A percentile compares a stretch with the other conserved stretches of the same genome.
Conservation (phyloP, 2,329 filamentous ascomycete genomes). For the Aspergillus sp. region DNA sequence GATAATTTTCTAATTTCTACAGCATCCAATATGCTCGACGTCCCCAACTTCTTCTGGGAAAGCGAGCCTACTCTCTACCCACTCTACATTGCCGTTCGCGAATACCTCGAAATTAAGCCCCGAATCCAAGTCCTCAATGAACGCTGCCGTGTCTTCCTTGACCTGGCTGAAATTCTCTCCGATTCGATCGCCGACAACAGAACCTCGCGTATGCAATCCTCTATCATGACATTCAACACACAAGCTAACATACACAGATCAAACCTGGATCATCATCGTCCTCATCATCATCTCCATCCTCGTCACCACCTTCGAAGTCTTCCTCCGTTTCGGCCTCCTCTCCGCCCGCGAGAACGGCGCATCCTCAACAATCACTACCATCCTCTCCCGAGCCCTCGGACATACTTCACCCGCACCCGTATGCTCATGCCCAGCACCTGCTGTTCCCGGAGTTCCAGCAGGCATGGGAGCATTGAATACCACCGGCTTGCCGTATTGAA, state of each 20-base stretch:
- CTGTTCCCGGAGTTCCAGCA: neutral
- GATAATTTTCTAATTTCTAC: slow-evolving; percentile 21
- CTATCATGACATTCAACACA: slow-evolving; percentile 51
- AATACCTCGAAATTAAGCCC: slow-evolving; percentile 96
- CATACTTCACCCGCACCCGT: neutral
- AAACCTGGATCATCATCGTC: slow-evolving; percentile 98
- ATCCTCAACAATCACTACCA: slow-evolving; percentile 5
- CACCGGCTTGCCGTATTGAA: neutral
- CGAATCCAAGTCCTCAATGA: slow-evolving; percentile 97
- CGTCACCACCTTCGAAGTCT: slow-evolving; percentile 87
- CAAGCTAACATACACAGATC: slow-evolving; percentile 47
- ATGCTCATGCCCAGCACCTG: slow-evolving; percentile 12
- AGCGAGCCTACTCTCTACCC: slow-evolving; percentile 92
- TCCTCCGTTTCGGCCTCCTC: slow-evolving; percentile 79
- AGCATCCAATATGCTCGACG: slow-evolving; percentile 95
- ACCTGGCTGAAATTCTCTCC: slow-evolving; percentile 90
- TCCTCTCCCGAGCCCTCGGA: slow-evolving; percentile 20
- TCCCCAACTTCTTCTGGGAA: slow-evolving; percentile 98
- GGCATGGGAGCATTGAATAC: neutral
- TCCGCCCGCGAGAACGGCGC: slow-evolving; percentile 30
- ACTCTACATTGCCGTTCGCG: slow-evolving; percentile 88
- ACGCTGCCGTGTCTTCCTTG: slow-evolving; percentile 91
- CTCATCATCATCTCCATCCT: slow-evolving; percentile 88
- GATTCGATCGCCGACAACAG: slow-evolving; percentile 92
- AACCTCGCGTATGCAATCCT: slow-evolving; percentile 67